Conservation (phyloP, 1,284 basidiomycete species). For the Ustilago curta region DNA sequence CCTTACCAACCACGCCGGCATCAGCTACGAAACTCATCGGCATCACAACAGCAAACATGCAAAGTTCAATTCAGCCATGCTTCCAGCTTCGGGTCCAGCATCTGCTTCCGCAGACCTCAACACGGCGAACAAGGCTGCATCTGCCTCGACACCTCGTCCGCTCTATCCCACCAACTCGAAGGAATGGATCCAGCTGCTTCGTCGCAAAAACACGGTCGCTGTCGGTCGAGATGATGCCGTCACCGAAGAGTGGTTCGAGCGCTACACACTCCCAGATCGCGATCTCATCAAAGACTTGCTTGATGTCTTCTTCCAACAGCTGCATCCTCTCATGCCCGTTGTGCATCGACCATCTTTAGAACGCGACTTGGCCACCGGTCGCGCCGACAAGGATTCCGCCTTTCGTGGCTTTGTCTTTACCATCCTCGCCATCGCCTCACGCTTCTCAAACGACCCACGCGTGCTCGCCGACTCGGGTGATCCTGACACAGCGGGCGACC, state of each 20-base stretch:
- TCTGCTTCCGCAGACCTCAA: not conserved
- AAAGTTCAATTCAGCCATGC: conserved; percentile 4
- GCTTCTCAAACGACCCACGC: conserved; percentile 56
- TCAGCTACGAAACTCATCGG: conserved; percentile 49
- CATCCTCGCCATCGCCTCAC: conserved; percentile 58
- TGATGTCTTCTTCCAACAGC: conserved; percentile 50
- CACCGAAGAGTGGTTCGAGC: conserved; percentile 58
- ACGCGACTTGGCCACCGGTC: conserved; percentile 46
- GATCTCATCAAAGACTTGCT: conserved; percentile 52
- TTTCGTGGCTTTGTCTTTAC: conserved; percentile 64
- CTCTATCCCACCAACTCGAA: conserved; percentile 60
- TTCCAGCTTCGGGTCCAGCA: not conserved
- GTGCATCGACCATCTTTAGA: conserved; percentile 56
- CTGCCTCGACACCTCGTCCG: conserved; percentile 24
- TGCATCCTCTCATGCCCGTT: conserved; percentile 63
- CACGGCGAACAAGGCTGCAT: not conserved
- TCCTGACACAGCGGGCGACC: conserved; percentile 57
- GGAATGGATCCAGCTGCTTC: conserved; percentile 59
- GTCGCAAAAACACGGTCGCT: conserved; percentile 59
- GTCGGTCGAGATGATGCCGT: conserved; percentile 59
- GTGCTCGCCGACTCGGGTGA: conserved; percentile 53
- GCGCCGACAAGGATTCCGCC: conserved; percentile 57
- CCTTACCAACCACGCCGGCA: conserved; percentile 28
- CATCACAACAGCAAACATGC: conserved; percentile 8
- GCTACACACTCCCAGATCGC: conserved; percentile 53